Evolutionary conservation across 2,329 filamentous ascomycete species (phyloP), one percentile per base, ranked within the genome.

Genomic region (Hypoxylon sp.): DNA sequence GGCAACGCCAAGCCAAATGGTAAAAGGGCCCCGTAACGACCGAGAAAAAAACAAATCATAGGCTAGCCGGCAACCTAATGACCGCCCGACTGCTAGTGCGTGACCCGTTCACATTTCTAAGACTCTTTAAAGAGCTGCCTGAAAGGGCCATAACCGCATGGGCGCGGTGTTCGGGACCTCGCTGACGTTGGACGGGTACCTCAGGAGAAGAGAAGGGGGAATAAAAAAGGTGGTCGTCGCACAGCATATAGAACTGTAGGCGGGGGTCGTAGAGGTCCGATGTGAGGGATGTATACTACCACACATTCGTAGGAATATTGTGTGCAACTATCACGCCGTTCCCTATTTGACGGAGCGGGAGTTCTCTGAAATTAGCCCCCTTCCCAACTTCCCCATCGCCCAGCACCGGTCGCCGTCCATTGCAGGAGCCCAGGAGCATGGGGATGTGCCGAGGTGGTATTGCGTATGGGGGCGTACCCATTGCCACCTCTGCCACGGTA

Each of bases 121-220:
- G 52, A 39, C 17, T 34, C 26, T 24, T 22, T 28, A 37, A 37
- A 37, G 44, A 28, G 51, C 17, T 54, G 39, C 39, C 39, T 28
- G 55, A 47, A 46, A 46, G 17, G 24, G 28, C 47, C n/a, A 13
- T 30, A 20, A n/a, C n/a, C 19, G 34, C 44, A 17, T 26, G 51
- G 26, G 10, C 26, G 26, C 34, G 15, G 24, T 56, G 48, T 17
- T 56, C 19, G 62, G 59, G 56, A 53, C 46, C 46, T 41, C 30
- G 62, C 65, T 68, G 57, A 68, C 65, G 62, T 68, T 66, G 46
- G 65, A 64, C 63, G 32, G 50, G 41, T 22, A 32, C 30, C 30
- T 32, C 15, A 13, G 32, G 55, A 24, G 26, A n/a, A 43, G 24
- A 53, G 32, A 49, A 19, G 51, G 30, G 34, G 28, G 43, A 17